Percentiles rank a stretch among this genome's conserved stretches.
phyloP scores from a whole-genome alignment of 495 filamentous ascomycete genomes.

The Amniculicola lignicola region DNA sequence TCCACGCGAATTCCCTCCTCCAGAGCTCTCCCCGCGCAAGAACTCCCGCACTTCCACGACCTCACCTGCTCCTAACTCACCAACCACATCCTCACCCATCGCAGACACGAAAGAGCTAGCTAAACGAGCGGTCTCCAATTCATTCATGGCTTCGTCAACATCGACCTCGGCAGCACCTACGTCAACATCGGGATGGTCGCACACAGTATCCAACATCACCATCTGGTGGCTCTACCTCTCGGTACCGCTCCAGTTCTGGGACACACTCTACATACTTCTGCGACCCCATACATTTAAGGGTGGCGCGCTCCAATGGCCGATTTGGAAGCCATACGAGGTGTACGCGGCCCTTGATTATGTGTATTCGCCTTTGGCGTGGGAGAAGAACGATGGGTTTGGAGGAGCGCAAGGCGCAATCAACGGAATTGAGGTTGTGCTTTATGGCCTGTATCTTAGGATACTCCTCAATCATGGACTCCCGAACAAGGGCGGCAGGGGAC shows the following conservation, averaged over 20 bases:
- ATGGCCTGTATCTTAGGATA: slow-evolving; percentile 64
- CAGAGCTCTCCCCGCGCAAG: slow-evolving; percentile 28
- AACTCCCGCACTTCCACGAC: slow-evolving; percentile 23
- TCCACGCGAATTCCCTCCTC: slow-evolving; percentile 38
- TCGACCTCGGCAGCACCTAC: neutral
- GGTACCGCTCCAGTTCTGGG: slow-evolving; percentile 82
- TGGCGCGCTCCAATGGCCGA: slow-evolving; percentile 66
- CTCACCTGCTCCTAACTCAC: slow-evolving; percentile 27
- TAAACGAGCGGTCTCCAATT: slow-evolving; percentile 40
- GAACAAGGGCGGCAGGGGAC: slow-evolving; percentile 33
- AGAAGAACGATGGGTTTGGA: slow-evolving; percentile 73
- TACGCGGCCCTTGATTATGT: slow-evolving; percentile 79
- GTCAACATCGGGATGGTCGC: slow-evolving; percentile 50
- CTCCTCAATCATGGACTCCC: slow-evolving; percentile 51
- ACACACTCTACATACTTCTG: slow-evolving; percentile 73
- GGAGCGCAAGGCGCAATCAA: slow-evolving; percentile 74
- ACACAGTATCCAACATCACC: slow-evolving; percentile 62
- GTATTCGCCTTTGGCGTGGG: slow-evolving; percentile 77
- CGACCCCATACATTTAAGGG: slow-evolving; percentile 84
- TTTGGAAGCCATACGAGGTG: slow-evolving; percentile 77
- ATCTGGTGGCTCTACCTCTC: slow-evolving; percentile 75
- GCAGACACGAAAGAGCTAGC: too few species aligned
- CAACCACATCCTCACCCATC: slow-evolving; percentile 7
- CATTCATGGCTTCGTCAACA: slow-evolving; percentile 14
- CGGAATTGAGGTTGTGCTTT: slow-evolving; percentile 66